Evolutionary conservation across 2,329 filamentous ascomycete species (phyloP).

Genomic region (Akanthomyces lecanii): DNA sequence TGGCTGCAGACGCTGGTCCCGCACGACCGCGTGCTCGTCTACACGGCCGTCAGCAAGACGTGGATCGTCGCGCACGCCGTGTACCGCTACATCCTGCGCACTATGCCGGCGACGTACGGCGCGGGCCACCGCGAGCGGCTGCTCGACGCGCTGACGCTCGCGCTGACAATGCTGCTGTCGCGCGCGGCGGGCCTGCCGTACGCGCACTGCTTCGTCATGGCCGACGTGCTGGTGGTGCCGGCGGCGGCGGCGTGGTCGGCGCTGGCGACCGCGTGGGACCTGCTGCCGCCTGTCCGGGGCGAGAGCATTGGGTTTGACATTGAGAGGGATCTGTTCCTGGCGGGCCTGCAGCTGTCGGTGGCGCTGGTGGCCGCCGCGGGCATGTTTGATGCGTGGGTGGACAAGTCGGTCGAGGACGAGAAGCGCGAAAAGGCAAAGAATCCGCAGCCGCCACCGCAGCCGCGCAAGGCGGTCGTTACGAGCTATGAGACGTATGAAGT

Average conservation of each 20-base stretch:
- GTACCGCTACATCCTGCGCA: constrained; percentile 16
- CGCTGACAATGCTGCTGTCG: constrained; percentile 7
- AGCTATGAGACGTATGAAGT: constrained; percentile 1
- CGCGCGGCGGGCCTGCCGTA: constrained; percentile 8
- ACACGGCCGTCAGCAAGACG: constrained; percentile 9
- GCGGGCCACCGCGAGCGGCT: constrained; percentile 11
- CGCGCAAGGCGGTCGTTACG: neutral
- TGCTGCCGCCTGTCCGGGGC: neutral
- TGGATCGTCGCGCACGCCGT: constrained; percentile 17
- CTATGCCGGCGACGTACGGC: constrained; percentile 11
- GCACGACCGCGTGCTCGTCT: constrained; percentile 16
- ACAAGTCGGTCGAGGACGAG: constrained; percentile 1
- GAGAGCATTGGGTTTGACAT: constrained; percentile 1
- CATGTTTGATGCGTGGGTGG: constrained; percentile 7
- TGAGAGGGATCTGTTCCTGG: constrained; percentile 3
- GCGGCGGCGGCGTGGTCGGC: constrained; percentile 16
- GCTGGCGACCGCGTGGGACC: constrained; percentile 9
- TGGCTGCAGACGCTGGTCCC: constrained; percentile 8
- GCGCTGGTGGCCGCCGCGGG: constrained; percentile 7
- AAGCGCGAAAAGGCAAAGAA: constrained; percentile 2
- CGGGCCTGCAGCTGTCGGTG: constrained; percentile 9
- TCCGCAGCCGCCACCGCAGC: neutral
- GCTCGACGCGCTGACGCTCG: constrained; percentile 15
- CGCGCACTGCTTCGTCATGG: constrained; percentile 18
- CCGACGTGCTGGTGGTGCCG: constrained; percentile 13